These are phyloP conservation scores for Cutaneotrichosporon mucoides DNA, from an alignment of 1,284 basidiomycete genomes.

Conservation along the genomic window DNA sequence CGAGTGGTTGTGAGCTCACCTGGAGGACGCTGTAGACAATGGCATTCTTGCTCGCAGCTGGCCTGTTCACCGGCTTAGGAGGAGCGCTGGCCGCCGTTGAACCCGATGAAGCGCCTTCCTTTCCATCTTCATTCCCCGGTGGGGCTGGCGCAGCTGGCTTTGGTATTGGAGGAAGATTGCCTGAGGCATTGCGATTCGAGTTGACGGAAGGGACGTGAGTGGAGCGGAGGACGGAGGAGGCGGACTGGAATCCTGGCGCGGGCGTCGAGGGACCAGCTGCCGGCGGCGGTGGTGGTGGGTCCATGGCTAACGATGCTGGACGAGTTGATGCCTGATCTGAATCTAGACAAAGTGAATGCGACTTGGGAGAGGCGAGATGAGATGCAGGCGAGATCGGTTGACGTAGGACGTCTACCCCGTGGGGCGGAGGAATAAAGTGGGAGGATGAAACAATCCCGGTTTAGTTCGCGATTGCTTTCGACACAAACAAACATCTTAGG, in stretches of 20 bases:
- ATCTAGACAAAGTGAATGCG: neutral
- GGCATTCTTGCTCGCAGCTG: conserved; percentile 49
- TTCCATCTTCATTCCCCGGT: neutral
- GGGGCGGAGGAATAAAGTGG: neutral
- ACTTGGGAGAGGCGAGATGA: neutral
- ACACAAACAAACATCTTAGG: conserved; percentile 1
- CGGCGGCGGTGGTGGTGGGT: conserved; percentile 10
- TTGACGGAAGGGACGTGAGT: conserved; percentile 13
- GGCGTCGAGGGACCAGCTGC: neutral
- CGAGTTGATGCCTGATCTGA: neutral
- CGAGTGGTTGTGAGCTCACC: conserved; percentile 47
- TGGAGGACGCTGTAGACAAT: conserved; percentile 68
- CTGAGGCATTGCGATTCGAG: conserved; percentile 24
- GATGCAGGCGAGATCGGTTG: neutral
- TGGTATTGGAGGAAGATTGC: conserved; percentile 14
- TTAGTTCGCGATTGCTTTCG: neutral
- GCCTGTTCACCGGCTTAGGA: conserved; percentile 29
- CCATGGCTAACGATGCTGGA: conserved; percentile 7
- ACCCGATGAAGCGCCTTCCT: neutral
- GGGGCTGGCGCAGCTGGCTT: neutral
- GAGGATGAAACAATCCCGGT: neutral
- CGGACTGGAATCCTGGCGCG: conserved; percentile 17
- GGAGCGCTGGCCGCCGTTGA: neutral
- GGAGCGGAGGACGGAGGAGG: conserved; percentile 19
- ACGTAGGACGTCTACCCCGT: conserved; percentile 8